phyloP scores from a whole-genome alignment of 2,329 filamentous ascomycete genomes.

The Trichoderma sp. region DNA sequence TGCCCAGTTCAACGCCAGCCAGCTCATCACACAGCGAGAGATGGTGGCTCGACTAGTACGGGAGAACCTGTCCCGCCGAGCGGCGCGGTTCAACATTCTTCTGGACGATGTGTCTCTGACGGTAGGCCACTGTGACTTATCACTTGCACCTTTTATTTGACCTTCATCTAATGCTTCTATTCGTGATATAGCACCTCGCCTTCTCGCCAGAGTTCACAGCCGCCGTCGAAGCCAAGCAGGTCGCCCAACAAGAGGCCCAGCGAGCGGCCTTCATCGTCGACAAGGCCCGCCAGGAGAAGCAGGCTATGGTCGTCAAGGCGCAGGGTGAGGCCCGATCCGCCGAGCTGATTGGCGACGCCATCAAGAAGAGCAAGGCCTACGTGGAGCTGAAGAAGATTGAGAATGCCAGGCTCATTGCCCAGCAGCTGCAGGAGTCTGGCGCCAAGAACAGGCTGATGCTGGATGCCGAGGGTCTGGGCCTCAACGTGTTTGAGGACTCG shows the following conservation, averaged over 20 bases:
- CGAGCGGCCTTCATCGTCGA: conserved; percentile 96
- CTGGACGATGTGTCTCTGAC: conserved; percentile 97
- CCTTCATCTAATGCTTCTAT: not conserved
- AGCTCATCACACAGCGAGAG: conserved; percentile 98
- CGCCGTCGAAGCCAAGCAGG: conserved; percentile 73
- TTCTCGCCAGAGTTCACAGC: conserved; percentile 76
- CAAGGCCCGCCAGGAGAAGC: conserved; percentile 99
- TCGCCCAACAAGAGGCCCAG: conserved; percentile 89
- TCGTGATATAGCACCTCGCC: conserved; percentile 60
- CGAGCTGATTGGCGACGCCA: conserved; percentile 96
- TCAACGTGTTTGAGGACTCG: conserved; percentile 73
- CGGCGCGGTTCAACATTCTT: conserved; percentile 94
- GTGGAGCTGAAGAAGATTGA: conserved; percentile 98
- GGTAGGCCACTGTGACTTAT: conserved; percentile 53
- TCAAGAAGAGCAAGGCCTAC: conserved; percentile 99
- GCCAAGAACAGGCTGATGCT: conserved; percentile 93
- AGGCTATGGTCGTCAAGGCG: conserved; percentile 96
- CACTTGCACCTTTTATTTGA: too few relatives aligned
- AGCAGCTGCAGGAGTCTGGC: conserved; percentile 80
- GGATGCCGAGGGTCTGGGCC: conserved; percentile 84
- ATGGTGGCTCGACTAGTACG: conserved; percentile 89
- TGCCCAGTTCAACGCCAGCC: conserved; percentile 97
- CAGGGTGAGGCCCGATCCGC: conserved; percentile 99
- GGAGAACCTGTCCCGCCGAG: conserved; percentile 88
- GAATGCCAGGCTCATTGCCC: conserved; percentile 88